Conservation (phyloP, 352 stramenopile species). For the Phytopythium aichiense region DNA sequence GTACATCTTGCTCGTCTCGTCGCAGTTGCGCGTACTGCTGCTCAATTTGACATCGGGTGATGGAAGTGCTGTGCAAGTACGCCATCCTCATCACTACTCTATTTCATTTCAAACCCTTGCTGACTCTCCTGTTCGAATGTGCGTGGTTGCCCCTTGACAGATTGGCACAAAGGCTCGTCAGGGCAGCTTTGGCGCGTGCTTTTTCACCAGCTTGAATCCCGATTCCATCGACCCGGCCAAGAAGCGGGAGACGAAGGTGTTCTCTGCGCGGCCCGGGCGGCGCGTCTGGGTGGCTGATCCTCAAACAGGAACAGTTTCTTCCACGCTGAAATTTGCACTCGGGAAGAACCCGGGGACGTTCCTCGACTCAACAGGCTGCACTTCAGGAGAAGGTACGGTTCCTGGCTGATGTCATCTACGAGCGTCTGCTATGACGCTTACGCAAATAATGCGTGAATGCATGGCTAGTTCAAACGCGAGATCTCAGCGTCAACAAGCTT, state of each 20-base stretch:
- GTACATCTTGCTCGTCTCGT: constrained; percentile 82
- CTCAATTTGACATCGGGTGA: constrained; percentile 69
- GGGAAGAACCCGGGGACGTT: constrained; percentile 60
- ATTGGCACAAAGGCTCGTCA: constrained; percentile 82
- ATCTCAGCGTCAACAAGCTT: constrained; percentile 82
- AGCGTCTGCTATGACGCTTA: not conserved
- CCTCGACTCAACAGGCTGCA: constrained; percentile 46
- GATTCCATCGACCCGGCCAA: constrained; percentile 57
- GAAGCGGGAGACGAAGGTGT: constrained; percentile 66
- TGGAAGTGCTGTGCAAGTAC: constrained; percentile 60
- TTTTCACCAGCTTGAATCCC: constrained; percentile 60
- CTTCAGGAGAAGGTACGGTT: constrained; percentile 45
- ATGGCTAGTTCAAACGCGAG: constrained; percentile 50
- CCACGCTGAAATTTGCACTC: constrained; percentile 82
- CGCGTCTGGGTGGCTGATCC: constrained; percentile 82
- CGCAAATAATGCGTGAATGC: not conserved
- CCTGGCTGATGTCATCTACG: not conserved
- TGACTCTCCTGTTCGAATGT: not conserved
- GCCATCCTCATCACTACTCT: not conserved
- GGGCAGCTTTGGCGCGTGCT: constrained; percentile 79
- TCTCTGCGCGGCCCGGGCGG: constrained; percentile 74
- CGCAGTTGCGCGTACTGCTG: constrained; percentile 72
- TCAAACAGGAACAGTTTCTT: constrained; percentile 70
- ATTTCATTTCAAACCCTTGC: not conserved
- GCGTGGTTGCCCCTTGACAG: constrained; percentile 13